A percentile compares a stretch with the other conserved stretches of the same genome.
phyloP scores from a whole-genome alignment of 768 basidiomycete species.

The Infundibulicybe gibba region DNA sequence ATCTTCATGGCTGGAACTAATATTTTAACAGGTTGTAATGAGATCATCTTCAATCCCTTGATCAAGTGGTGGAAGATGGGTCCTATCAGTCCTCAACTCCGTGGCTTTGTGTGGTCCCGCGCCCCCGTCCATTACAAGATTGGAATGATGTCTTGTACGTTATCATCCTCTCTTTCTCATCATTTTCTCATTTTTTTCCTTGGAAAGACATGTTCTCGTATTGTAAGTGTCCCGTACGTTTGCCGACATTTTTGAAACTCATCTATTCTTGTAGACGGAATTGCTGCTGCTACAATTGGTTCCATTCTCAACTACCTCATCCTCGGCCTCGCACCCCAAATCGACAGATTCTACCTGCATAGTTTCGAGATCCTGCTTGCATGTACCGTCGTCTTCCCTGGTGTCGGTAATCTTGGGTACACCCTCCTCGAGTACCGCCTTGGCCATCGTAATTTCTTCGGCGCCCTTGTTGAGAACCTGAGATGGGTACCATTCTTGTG shows the following conservation, averaged over 20 bases:
- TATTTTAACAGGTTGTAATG: slow-evolving; percentile 48
- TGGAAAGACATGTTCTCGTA: slow-evolving; percentile 45
- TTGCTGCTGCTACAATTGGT: slow-evolving; percentile 65
- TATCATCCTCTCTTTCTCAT: not conserved
- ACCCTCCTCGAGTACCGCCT: slow-evolving; percentile 76
- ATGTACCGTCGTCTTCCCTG: slow-evolving; percentile 76
- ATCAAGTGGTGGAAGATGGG: slow-evolving; percentile 73
- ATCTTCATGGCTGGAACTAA: slow-evolving; percentile 1
- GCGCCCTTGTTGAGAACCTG: slow-evolving; percentile 52
- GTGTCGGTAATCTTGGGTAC: slow-evolving; percentile 70
- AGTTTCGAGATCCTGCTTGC: slow-evolving; percentile 80
- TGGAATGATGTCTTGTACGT: slow-evolving; percentile 69
- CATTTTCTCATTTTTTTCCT: not conserved
- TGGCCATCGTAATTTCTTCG: slow-evolving; percentile 49
- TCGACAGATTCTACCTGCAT: slow-evolving; percentile 76
- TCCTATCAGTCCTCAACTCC: slow-evolving; percentile 74
- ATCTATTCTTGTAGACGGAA: slow-evolving; percentile 41
- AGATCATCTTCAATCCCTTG: slow-evolving; percentile 84
- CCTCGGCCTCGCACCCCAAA: slow-evolving; percentile 63
- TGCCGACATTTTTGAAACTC: slow-evolving; percentile 8
- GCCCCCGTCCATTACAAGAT: slow-evolving; percentile 83
- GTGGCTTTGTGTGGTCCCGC: slow-evolving; percentile 69
- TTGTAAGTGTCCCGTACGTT: slow-evolving; percentile 23
- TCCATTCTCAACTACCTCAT: slow-evolving; percentile 71
- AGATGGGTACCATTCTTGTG: slow-evolving; percentile 74